Base-by-base conservation (phyloP, 2,329 filamentous ascomycete genomes). In the Nigrospora sphaerica region DNA sequence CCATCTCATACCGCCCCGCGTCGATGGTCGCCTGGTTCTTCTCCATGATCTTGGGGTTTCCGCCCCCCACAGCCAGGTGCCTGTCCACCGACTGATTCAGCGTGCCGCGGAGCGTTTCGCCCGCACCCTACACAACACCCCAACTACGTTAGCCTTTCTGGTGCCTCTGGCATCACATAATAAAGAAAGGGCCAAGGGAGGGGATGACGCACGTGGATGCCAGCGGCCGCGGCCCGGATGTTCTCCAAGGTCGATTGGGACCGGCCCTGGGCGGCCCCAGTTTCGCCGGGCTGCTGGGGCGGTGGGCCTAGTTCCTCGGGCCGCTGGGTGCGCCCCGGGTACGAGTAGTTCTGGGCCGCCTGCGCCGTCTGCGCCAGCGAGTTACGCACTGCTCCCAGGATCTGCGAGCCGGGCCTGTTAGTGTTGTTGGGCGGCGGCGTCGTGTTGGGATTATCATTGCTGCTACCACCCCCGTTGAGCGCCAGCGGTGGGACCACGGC, bases 101-200 rank as follows among this genome's bases (percentile, higher is more conserved):
- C 12, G 55, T 58, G 12, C 55, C 55, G 7, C 55, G 55, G 18
- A 58, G 49, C 14, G 53, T 55, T 44, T 58, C 55, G 14, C 52
- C 50, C 14, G 54, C 55, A 38, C 55, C 55, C 55, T 58, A 34
- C 32, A 16, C 12, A 18, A 6, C 16, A 10, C 7, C 4, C 4
- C 23, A 28, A 28, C 4, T 28, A 28, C 10, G 23, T 28, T 9
- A 45, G 36, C 49, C 19, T 14, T 45, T 48, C 36, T 45, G 12
- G 19, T 39, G 19, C 42, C 28, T 44, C 32, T 28, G 47, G 38
- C 23, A 28, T 28, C 23, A n/a, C n/a, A n/a, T n/a, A n/a, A n/a
- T n/a, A n/a, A 2, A 28, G 5, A 5, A 28, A 28, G 23, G 23
- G 23, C 23, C 4, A 9, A 28, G 2, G 23, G 23, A 10, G 23